Evolutionary conservation across 805 yeast genomes (phyloP), one percentile per base, ranked within the genome.

Genomic region (Nakazawaea ishiwadae): DNA sequence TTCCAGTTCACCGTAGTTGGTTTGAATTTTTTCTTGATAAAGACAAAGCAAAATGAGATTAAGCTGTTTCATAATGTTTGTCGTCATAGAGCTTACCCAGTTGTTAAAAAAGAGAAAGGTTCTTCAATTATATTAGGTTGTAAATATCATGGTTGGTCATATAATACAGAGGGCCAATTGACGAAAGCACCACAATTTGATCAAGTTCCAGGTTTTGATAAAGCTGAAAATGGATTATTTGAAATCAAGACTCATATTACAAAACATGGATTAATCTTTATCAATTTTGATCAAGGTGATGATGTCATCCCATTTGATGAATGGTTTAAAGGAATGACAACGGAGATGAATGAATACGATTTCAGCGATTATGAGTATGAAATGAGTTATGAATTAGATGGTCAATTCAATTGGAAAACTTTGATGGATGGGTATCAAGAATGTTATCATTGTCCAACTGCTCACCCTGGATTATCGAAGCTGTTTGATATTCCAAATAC

Each of bases 341-440:
- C 53, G 21, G 82, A 77, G 49, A 63, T 75, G 71, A 63, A 66
- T 40, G 84, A 77, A 56, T 77, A 65, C 52, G 83, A 77, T 53
- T 77, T 77, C 51, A 58, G 65, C 23, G 82, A 77, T 55, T 77
- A 77, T 51, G 81, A 77, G 49, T 77, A 76, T 59, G 76, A 77
- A 58, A 75, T 77, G 81, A 72, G 79, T 12, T 77, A 77, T 49
- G 82, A 77, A 54, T 65, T 77, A 34, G 81, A 76, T 48, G 83
- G 84, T 38, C 62, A 73, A 51, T 77, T 77, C 63, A 77, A 77
- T 61, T 77, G 84, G 83, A 77, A 77, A 51, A 77, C 83, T 4
- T 64, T 77, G 46, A 76, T 77, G 81, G 83, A 77, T 51, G 82
- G 84, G 7, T 77, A 77, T 59, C 81, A 77, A 60, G 83, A 77